phyloP scores from a whole-genome alignment of 2,329 filamentous ascomycete genomes.

The Zymoseptoria crescenta region DNA sequence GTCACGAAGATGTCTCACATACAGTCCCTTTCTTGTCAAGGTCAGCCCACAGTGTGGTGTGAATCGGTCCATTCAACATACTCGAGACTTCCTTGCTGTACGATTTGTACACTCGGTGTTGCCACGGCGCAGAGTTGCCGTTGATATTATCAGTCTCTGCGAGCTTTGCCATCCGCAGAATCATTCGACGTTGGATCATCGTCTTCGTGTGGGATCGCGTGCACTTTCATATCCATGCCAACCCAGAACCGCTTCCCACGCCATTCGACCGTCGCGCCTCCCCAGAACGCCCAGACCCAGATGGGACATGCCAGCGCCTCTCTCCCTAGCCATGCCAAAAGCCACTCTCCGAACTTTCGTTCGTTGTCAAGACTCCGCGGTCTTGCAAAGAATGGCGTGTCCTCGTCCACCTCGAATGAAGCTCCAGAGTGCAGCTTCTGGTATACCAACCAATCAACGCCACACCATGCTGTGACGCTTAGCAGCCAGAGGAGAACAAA shows the following conservation, averaged over 20 bases:
- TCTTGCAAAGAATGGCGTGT: conserved; percentile 67
- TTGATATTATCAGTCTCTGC: not conserved
- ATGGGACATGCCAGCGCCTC: conserved; percentile 79
- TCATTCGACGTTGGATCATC: not conserved
- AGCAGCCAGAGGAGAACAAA: conserved; percentile 59
- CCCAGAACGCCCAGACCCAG: conserved; percentile 81
- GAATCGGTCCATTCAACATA: no score
- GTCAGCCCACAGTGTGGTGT: no score
- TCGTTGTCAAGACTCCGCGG: conserved; percentile 37
- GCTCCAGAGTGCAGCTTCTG: conserved; percentile 63
- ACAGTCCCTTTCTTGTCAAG: no score
- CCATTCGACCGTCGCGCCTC: conserved; percentile 85
- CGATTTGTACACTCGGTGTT: not conserved
- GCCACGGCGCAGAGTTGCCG: not conserved
- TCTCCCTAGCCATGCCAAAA: conserved; percentile 74
- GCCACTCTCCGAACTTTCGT: conserved; percentile 61
- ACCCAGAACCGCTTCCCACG: conserved; percentile 76
- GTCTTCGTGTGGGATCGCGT: conserved; percentile 32
- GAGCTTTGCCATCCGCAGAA: conserved; percentile 3
- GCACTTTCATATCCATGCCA: conserved; percentile 73
- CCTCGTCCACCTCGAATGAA: conserved; percentile 60
- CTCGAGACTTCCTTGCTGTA: no score
- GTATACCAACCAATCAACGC: conserved; percentile 67
- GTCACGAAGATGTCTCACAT: no score
- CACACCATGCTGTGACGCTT: conserved; percentile 63